Base-by-base conservation (phyloP, 257 asterid genomes). In the Misopates orontium region DNA sequence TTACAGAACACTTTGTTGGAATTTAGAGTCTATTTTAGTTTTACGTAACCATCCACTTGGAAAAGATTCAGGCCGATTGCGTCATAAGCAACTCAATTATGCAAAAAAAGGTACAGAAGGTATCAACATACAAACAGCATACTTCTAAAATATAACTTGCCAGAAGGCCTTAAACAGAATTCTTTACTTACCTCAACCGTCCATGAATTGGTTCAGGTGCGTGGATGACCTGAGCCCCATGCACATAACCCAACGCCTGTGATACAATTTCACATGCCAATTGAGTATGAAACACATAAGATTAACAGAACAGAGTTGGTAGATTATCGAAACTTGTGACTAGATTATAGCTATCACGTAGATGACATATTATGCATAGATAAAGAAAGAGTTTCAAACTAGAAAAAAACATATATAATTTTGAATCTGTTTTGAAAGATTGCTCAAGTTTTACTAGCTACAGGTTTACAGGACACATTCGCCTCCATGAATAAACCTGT, bases 141-240 rank as follows among this genome's bases (percentile, higher is more conserved):
- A 36, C 56, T 47, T 64, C 42, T 25, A 28, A 73, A 25, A 18
- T 39, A 20, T 20, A 40, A 41, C 59, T 56, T 11, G 50, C 14
- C 17, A 57, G 44, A 25, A 42, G 28, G 13, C 18, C 20, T 44
- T n/a, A 14, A 64, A 22, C 4, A 44, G 14, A 39, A 47, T n/a
- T 39, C 53, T 13, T 5, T 24, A 48, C 60, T 16, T 58, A 94
- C 99, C 99, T 94, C 76, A 94, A 70, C 60, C 99, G 87, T 56
- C 99, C 99, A 84, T 94, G 99, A 74, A 94, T 79, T 61, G 97
- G 89, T 73, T 90, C 96, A 39, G 89, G 79, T 69, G 96, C 99
- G 56, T 74, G 93, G 68, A 88, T 79, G 40, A 94, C 87, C 74
- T 73, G 83, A 82, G 96, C 99, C 72, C 96, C 99, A 74, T 94